These are phyloP conservation scores for Nicotiana undulata DNA, from an alignment of 257 asterid genomes.

Conservation along the genomic window DNA sequence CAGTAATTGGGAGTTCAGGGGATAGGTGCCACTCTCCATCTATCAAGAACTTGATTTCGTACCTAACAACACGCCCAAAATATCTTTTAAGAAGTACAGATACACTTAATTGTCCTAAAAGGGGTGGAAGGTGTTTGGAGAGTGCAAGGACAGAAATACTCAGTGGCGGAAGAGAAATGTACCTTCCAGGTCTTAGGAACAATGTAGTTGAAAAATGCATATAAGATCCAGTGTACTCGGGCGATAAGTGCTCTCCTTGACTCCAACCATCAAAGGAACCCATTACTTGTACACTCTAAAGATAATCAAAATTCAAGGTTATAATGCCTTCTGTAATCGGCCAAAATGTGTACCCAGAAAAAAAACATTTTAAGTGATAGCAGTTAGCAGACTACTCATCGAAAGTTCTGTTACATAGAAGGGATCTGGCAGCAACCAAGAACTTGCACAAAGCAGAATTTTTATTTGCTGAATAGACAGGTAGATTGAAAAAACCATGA, in stretches of 20 bases:
- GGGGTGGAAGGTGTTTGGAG: neutral
- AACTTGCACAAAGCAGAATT: neutral
- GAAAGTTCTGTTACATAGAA: neutral
- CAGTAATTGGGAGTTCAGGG: slow-evolving; percentile 59
- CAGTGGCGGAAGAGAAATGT: neutral
- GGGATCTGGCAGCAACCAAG: neutral
- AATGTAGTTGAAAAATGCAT: slow-evolving; percentile 66
- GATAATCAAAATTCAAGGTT: neutral
- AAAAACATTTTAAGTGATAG: neutral
- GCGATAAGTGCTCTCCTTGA: slow-evolving; percentile 75
- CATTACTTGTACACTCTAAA: slow-evolving; percentile 87
- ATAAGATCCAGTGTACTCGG: slow-evolving; percentile 63
- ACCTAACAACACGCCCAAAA: slow-evolving; percentile 21
- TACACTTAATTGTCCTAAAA: neutral
- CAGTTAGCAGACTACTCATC: neutral
- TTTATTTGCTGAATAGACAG: too few species aligned
- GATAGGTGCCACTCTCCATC: slow-evolving; percentile 85
- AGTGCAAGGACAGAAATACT: neutral
- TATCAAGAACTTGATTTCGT: slow-evolving; percentile 75
- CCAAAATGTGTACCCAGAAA: neutral
- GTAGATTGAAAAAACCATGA: too few species aligned
- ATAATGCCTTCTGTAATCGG: neutral
- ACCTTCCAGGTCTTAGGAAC: slow-evolving; percentile 92
- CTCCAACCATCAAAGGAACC: slow-evolving; percentile 94
- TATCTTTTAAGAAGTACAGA: neutral